Conservation (phyloP, 441 rosid species). For the Croton setiger region DNA sequence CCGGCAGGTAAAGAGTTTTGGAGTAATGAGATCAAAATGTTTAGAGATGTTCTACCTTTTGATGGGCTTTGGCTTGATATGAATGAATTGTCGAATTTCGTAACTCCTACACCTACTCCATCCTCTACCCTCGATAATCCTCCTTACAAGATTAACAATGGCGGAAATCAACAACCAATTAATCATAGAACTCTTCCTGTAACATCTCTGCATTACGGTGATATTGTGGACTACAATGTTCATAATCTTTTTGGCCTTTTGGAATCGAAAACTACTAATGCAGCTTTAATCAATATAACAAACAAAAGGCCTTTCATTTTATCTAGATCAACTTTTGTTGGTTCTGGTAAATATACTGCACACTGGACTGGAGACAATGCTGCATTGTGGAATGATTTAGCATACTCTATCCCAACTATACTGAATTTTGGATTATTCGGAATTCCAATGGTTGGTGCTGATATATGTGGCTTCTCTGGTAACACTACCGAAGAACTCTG, state of each 20-base stretch:
- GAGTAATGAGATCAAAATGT: conserved; percentile 49
- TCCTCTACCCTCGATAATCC: conserved; percentile 59
- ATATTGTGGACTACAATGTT: conserved; percentile 53
- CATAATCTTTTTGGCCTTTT: conserved; percentile 69
- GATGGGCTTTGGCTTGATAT: conserved; percentile 86
- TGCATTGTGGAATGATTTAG: conserved; percentile 65
- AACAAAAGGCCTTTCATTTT: conserved; percentile 73
- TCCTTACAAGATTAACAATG: conserved; percentile 67
- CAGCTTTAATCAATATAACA: conserved; percentile 41
- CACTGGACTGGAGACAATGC: conserved; percentile 86
- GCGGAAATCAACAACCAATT: conserved; percentile 28
- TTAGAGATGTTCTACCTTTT: conserved; percentile 36
- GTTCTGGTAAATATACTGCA: conserved; percentile 79
- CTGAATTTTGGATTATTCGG: conserved; percentile 72
- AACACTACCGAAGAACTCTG: conserved; percentile 72
- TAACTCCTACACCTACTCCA: conserved; percentile 40
- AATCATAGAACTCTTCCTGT: conserved; percentile 48
- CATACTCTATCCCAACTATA: conserved; percentile 53
- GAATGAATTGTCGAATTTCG: conserved; percentile 72
- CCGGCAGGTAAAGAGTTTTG: conserved; percentile 47
- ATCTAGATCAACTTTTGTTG: conserved; percentile 63
- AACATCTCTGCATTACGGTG: conserved; percentile 53
- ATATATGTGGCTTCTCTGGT: conserved; percentile 61
- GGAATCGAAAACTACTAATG: conserved; percentile 58
- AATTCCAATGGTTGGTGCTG: conserved; percentile 86